Conservation (phyloP, 2,329 filamentous ascomycete genomes). For the Pseudonectria foliicola region DNA sequence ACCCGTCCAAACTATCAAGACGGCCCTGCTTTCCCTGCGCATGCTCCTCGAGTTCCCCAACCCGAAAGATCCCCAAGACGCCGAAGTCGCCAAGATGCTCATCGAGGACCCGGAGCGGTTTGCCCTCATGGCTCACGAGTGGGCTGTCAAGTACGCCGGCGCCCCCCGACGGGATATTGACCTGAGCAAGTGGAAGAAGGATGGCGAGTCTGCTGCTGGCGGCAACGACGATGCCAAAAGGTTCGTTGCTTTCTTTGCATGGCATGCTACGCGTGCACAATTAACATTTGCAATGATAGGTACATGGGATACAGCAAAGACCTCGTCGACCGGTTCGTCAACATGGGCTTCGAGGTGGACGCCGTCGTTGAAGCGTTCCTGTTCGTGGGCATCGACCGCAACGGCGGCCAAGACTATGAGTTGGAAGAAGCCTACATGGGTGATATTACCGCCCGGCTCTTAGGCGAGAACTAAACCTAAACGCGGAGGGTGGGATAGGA, state of each 20-base stretch:
- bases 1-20: conserved; percentile 93
- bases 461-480: conserved; percentile 60
- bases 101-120: conserved; percentile 73
- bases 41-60: conserved; percentile 90
- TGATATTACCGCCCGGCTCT: conserved; percentile 76
- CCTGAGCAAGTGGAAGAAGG: conserved; percentile 40
- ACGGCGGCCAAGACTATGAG: conserved; percentile 71
- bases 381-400: conserved; percentile 72
- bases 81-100: conserved; percentile 88
- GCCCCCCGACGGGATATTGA: conserved; percentile 50
- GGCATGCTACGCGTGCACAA: not conserved
- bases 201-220: conserved; percentile 32
- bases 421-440: conserved; percentile 88
- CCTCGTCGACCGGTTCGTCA: conserved; percentile 74
- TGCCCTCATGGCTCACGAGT: conserved; percentile 75
- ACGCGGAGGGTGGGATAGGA: conserved; percentile 4
- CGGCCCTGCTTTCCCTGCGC: conserved; percentile 84
- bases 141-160: conserved; percentile 77
- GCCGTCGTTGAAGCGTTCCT: conserved; percentile 80
- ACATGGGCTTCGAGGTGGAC: conserved; percentile 87
- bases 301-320: conserved; percentile 84
- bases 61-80: conserved; percentile 93
- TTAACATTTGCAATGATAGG: conserved; percentile 34
- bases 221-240: conserved; percentile 15
- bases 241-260: conserved; percentile 17